Base-by-base conservation (phyloP, 768 basidiomycete species). In the Pisolithus marmoratus region DNA sequence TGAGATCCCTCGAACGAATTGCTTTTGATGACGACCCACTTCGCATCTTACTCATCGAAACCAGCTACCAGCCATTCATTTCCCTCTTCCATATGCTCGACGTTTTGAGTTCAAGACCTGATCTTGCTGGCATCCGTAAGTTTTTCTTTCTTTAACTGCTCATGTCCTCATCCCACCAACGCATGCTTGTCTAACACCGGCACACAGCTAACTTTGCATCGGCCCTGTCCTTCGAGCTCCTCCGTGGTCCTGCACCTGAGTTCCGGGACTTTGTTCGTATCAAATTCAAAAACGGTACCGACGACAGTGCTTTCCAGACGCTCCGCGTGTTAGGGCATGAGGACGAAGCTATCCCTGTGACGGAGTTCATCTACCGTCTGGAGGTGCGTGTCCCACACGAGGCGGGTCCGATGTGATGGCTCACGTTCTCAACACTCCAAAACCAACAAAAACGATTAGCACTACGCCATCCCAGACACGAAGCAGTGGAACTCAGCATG, bases 11-110 rank as follows among this genome's bases (percentile, higher is more conserved):
- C 47, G 80, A 89, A 63, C 83, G 81, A 54, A 85, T 94, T 67
- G 80, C 84, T 17, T 87, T 84, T 72, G 82, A 84, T 52, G 81
- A 78, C 53, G 85, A 89, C 70, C 84, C 87, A 34, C 79, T 93
- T 48, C 84, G 87, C 60, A 75, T 94, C 65, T 73, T 86, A 66
- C 71, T 91, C 54, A 74, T 89, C 56, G 81, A 86, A 70, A 83
- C 84, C 8, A 87, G 87, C 51, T 93, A 92, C 72, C 90, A 92
- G 67, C 84, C 90, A 5, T 89, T 93, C 77, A 81, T 91, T 60
- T 90, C 88, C 8, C 76, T 93, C 63, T 86, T 94, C 78, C 80
- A 82, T 60, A 81, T 87, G 70, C 78, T 87, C 37, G 83, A 81
- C 34, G 72, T 84, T 50, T 60, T 72, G 51, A 67, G 74, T 40